Percentiles rank a stretch among this genome's conserved stretches.
phyloP scores from a whole-genome alignment of 2,329 filamentous ascomycete species.

The Aschersonia sp. region DNA sequence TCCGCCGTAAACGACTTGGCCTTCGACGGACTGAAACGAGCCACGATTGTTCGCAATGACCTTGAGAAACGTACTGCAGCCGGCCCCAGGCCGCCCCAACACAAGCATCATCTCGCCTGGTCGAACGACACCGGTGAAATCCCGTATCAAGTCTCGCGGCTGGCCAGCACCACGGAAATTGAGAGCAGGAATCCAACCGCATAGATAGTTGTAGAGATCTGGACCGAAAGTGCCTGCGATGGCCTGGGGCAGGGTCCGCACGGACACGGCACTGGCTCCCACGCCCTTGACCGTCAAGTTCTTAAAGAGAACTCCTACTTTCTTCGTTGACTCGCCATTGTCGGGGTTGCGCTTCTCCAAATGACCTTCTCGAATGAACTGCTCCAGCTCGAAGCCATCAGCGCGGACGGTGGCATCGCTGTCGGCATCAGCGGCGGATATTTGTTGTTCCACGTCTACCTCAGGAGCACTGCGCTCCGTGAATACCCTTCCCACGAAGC shows the following conservation, averaged over 20 bases:
- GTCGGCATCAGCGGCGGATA: slow-evolving; percentile 1
- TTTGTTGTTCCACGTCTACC: slow-evolving; percentile 2
- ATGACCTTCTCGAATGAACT: slow-evolving; percentile 61
- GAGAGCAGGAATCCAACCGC: slow-evolving; percentile 18
- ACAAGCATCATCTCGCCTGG: slow-evolving; percentile 24
- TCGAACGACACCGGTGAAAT: slow-evolving; percentile 20
- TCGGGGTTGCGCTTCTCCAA: slow-evolving; percentile 55
- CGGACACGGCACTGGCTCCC: slow-evolving; percentile 51
- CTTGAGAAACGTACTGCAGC: slow-evolving; percentile 67
- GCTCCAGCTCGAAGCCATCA: slow-evolving; percentile 51
- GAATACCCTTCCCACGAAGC: slow-evolving; percentile 1
- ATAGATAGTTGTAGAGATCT: slow-evolving; percentile 54
- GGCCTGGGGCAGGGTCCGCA: slow-evolving; percentile 59
- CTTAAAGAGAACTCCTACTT: slow-evolving; percentile 65
- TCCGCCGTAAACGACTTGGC: slow-evolving; percentile 45
- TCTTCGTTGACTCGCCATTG: slow-evolving; percentile 47
- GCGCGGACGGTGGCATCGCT: slow-evolving; percentile 12
- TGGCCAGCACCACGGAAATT: background rate
- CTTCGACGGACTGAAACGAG: slow-evolving; percentile 50
- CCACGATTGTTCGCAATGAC: slow-evolving; percentile 50
- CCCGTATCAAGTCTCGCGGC: slow-evolving; percentile 4
- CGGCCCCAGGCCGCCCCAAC: slow-evolving; percentile 58
- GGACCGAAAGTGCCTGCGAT: slow-evolving; percentile 69
- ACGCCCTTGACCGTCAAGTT: slow-evolving; percentile 61
- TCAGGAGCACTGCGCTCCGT: background rate